Evolutionary conservation across 768 basidiomycete genomes (phyloP).

Genomic region (Termitomyces sp.): DNA sequence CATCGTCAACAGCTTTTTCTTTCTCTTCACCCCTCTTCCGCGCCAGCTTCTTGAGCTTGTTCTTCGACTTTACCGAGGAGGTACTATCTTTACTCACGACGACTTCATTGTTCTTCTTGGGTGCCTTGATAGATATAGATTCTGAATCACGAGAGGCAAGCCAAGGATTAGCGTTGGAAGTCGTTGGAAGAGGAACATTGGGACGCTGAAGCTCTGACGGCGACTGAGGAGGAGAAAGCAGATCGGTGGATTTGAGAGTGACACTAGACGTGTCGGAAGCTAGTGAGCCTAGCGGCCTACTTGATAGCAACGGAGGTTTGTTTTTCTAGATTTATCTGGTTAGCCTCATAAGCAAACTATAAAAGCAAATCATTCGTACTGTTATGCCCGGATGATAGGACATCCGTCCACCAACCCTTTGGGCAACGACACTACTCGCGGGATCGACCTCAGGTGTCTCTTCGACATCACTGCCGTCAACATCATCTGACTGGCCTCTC

Average conservation of each 20-base stretch:
- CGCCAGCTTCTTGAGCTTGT: conserved; percentile 65
- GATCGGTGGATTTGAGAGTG: conserved; percentile 57
- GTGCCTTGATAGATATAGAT: conserved; percentile 30
- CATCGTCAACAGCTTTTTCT: conserved; percentile 66
- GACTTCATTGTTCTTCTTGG: conserved; percentile 72
- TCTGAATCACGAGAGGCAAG: conserved; percentile 38
- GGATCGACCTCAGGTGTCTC: conserved; percentile 23
- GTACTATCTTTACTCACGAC: conserved; percentile 64
- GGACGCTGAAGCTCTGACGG: conserved; percentile 12
- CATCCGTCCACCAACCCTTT: conserved; percentile 65
- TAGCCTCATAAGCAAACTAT: not conserved
- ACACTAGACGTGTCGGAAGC: conserved; percentile 62
- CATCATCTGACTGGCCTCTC: conserved; percentile 29
- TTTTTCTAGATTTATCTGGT: conserved; percentile 13
- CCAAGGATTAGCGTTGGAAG: conserved; percentile 71
- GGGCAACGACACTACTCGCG: conserved; percentile 35
- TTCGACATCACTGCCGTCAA: conserved; percentile 23
- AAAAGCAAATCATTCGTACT: conserved; percentile 19
- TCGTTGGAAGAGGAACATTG: conserved; percentile 10
- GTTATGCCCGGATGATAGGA: conserved; percentile 51
- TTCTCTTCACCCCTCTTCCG: conserved; percentile 53
- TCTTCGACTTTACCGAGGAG: conserved; percentile 58
- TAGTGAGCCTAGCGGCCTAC: conserved; percentile 24
- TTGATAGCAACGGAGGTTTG: conserved; percentile 2
- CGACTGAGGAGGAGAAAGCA: conserved; percentile 36